These are phyloP conservation scores for Hyaloscypha finlandica DNA, from an alignment of 495 filamentous ascomycete genomes.

Conservation along the genomic window DNA sequence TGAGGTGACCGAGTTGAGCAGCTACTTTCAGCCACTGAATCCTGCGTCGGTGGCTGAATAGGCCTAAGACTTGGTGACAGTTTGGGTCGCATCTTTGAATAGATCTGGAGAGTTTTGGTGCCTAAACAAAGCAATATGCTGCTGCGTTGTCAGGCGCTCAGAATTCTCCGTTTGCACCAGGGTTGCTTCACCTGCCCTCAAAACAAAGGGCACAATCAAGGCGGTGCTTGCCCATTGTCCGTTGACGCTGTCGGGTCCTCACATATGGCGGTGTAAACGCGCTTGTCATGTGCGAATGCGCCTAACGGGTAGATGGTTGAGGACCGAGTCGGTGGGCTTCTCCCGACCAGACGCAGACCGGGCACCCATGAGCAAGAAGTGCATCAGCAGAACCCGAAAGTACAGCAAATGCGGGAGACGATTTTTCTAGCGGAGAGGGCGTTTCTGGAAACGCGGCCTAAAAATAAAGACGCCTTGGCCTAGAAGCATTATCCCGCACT, in stretches of 20 bases:
- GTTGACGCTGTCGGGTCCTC: slow-evolving; percentile 25
- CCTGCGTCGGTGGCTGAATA: slow-evolving; percentile 17
- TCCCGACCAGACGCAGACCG: neutral
- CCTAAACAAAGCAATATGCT: slow-evolving; percentile 32
- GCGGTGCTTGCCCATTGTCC: slow-evolving; percentile 4
- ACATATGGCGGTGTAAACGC: slow-evolving; percentile 32
- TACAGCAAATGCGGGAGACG: neutral
- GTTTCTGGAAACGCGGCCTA: slow-evolving; percentile 24
- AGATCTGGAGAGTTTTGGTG: slow-evolving; percentile 23
- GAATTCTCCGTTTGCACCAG: slow-evolving; percentile 31
- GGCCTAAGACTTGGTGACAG: slow-evolving; percentile 7
- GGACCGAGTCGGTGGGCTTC: slow-evolving; percentile 12
- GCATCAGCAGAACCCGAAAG: slow-evolving; percentile 14
- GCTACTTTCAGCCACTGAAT: slow-evolving; percentile 24
- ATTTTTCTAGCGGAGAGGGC: slow-evolving; percentile 23
- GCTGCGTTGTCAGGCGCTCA: slow-evolving; percentile 29
- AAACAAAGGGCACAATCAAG: slow-evolving; percentile 22
- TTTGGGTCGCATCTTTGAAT: slow-evolving; percentile 9
- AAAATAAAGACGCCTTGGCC: slow-evolving; percentile 26
- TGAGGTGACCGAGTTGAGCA: slow-evolving; percentile 15
- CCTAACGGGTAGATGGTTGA: slow-evolving; percentile 1
- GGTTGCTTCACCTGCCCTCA: slow-evolving; percentile 6
- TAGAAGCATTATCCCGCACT: neutral
- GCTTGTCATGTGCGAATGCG: slow-evolving; percentile 25
- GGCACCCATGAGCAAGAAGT: slow-evolving; percentile 19